A percentile compares a stretch with the other conserved stretches of the same genome.
Conservation (phyloP, 2,329 filamentous ascomycete genomes). For the Clarireedia monteithiana region DNA sequence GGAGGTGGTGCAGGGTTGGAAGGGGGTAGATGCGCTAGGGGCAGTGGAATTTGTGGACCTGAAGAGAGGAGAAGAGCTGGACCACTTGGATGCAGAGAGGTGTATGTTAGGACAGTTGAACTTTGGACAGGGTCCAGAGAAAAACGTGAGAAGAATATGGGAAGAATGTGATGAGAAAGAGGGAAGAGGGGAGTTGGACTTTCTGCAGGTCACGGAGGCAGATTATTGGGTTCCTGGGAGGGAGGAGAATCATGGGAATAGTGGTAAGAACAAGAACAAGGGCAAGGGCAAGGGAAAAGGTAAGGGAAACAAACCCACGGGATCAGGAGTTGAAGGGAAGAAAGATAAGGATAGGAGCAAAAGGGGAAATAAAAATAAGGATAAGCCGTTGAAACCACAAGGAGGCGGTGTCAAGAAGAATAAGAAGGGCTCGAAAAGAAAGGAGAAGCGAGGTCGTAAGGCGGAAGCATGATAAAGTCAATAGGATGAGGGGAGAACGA, state of each 20-base stretch:
- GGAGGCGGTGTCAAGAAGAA: not conserved
- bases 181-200: not conserved
- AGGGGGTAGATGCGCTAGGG: not conserved
- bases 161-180: not conserved
- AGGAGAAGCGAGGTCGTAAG: too few relatives aligned
- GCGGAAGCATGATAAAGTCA: too few relatives aligned
- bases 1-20: not conserved
- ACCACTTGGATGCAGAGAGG: not conserved
- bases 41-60: not conserved
- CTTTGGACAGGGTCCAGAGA: constrained; percentile 2
- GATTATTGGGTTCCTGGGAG: constrained; percentile 2
- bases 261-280: not conserved
- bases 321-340: not conserved
- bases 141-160: not conserved
- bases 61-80: not conserved
- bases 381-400: not conserved
- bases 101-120: not conserved
- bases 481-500: too few relatives aligned
- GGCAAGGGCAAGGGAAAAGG: not conserved
- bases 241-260: not conserved
- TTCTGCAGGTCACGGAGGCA: not conserved
- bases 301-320: too few relatives aligned
- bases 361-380: not conserved
- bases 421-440: too few relatives aligned
- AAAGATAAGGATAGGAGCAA: not conserved